Evolutionary conservation across 345 rosid species (phyloP), one percentile per base, ranked within the genome.

Genomic region (Pistacia integerrima): DNA sequence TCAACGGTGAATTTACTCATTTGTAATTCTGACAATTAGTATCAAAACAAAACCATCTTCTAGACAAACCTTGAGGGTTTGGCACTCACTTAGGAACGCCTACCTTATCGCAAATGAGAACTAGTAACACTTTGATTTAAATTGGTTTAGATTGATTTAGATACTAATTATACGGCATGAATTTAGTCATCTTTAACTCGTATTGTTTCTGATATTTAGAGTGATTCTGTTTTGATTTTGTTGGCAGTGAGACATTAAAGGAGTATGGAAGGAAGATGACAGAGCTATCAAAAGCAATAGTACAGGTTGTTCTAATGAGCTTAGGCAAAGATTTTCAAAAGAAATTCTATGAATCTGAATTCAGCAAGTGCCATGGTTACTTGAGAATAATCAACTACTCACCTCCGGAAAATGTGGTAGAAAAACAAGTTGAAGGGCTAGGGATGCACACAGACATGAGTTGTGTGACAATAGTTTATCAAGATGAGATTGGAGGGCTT

Each of bases 391-490:
- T 33, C 78, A 69, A 74, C 28, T 79, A 79, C 62, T 52, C 82
- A 13, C 52, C 78, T 11, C 78, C 75, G 13, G 69, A 63, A 16
- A 64, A 36, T 9, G 28, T 25, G 35, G 65, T 35, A 8, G 33
- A 36, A 12, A 14, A 67, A 68, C 59, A 52, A 69, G 69, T 68
- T 18, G 82, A 79, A 69, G 78, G 82, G 38, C 75, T 74, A 8
- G 82, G 82, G 56, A 69, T 68, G 78, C 82, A 79, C 78, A 79
- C 78, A 1, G 82, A 79, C 71, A 79, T 79, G 78, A 79, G 75
- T 33, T 79, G 78, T 13, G 75, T 79, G n/a, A 79, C 82, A 3
- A 74, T 79, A 4, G 72, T 79, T 22, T 69, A 69, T 48, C 82
- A 79, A 36, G 78, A 79, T 13, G 75, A 79, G 17, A 70, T 61